Conservation (phyloP, 1,139 yeast genomes). For the Zygosaccharomyces sapae region DNA sequence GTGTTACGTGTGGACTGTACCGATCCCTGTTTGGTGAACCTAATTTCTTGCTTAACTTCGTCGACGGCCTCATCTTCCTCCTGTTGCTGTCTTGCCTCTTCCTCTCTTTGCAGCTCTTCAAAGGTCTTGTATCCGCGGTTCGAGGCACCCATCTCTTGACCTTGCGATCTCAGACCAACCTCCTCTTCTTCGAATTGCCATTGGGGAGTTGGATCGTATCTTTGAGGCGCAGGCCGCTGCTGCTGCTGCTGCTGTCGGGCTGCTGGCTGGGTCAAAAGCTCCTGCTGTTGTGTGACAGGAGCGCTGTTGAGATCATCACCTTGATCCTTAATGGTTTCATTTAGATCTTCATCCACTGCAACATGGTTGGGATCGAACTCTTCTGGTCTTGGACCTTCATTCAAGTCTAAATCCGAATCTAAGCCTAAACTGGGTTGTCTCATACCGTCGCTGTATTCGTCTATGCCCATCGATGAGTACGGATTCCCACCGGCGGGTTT, state of each 20-base stretch:
- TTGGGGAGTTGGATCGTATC: constrained; percentile 12
- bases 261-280: constrained; percentile 6
- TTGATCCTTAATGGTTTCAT: constrained; percentile 22
- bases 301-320: constrained; percentile 25
- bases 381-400: constrained; percentile 16
- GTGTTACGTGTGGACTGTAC: constrained; percentile 84
- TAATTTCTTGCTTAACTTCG: constrained; percentile 76
- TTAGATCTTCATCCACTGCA: constrained; percentile 26
- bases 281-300: constrained; percentile 16
- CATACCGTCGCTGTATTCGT: constrained; percentile 6
- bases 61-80: constrained; percentile 87
- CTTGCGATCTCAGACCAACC: constrained; percentile 10
- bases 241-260: constrained; percentile 3
- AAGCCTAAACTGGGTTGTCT: not conserved
- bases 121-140: constrained; percentile 33
- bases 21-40: constrained; percentile 84
- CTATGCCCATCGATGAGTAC: constrained; percentile 13
- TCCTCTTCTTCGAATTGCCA: constrained; percentile 18
- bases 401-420: constrained; percentile 11
- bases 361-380: constrained; percentile 14
- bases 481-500: constrained; percentile 12
- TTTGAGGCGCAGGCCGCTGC: not conserved
- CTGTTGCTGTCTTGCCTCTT: constrained; percentile 48
- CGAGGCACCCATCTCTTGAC: not conserved
- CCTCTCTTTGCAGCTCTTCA: constrained; percentile 38